phyloP scores from a whole-genome alignment of 495 filamentous ascomycete genomes.

The Chaetomium cochliodes region DNA sequence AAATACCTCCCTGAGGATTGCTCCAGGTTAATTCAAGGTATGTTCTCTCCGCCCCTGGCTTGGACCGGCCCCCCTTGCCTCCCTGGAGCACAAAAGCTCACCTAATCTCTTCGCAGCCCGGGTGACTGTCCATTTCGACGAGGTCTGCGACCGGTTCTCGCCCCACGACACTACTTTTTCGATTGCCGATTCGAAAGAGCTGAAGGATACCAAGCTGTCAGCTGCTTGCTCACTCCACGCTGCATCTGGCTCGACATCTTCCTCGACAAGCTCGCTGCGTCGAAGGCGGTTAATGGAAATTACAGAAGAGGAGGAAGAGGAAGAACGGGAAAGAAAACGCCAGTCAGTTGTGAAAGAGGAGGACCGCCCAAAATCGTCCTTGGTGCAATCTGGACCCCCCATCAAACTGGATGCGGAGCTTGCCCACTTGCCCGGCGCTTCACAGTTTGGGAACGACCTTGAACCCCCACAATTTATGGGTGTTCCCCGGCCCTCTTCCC shows the following conservation, averaged over 20 bases:
- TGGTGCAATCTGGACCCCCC: conserved; percentile 22
- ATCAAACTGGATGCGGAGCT: conserved; percentile 40
- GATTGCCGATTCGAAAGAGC: conserved; percentile 68
- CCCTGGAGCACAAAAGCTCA: conserved; percentile 19
- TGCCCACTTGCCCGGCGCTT: conserved; percentile 40
- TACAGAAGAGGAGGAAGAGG: conserved; percentile 74
- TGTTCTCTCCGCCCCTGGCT: conserved; percentile 28
- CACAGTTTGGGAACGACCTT: conserved; percentile 40
- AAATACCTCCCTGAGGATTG: conserved; percentile 89
- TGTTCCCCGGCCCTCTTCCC: conserved; percentile 38
- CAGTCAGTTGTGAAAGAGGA: conserved; percentile 49
- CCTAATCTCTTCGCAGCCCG: conserved; percentile 58
- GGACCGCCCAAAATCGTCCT: conserved; percentile 17
- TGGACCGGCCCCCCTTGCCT: conserved; percentile 8
- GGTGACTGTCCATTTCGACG: conserved; percentile 89
- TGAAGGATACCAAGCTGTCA: conserved; percentile 83
- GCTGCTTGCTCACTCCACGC: conserved; percentile 88
- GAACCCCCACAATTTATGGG: conserved; percentile 45
- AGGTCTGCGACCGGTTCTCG: conserved; percentile 78
- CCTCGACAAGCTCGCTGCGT: conserved; percentile 77
- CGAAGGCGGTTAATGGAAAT: conserved; percentile 81
- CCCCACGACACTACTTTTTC: conserved; percentile 82
- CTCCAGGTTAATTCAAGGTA: conserved; percentile 88
- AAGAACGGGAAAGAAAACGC: conserved; percentile 49
- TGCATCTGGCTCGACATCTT: conserved; percentile 81